Base-by-base conservation (phyloP, 2,329 filamentous ascomycete genomes). In the Aspergillus novofumigatus region DNA sequence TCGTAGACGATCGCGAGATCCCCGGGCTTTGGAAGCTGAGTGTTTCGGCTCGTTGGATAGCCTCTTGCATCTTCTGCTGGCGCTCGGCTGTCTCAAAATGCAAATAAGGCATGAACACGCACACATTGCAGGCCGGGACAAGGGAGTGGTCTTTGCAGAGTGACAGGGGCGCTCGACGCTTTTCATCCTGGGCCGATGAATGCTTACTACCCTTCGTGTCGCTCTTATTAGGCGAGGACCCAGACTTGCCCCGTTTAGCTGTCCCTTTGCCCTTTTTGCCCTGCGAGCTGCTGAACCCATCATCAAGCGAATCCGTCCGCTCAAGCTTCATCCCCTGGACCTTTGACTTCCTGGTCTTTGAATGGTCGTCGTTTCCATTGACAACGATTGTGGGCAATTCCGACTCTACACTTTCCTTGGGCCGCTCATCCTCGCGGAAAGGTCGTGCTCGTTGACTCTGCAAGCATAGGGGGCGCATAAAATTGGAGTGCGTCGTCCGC, bases 21-120 rank as follows among this genome's bases (percentile, higher is more conserved):
- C 60, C 63, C 11, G 62, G 61, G 3, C 65, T 60, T 20, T 61
- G 55, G 9, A 66, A 57, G 7, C 56, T 61, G 11, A 66, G 56
- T 50, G 54, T 56, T 67, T 75, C 63, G 52, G 71, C 71, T 21
- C 66, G 68, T 28, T 74, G 69, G 41, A 83, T 85, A 2, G 81
- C 79, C 20, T 79, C 72, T 54, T 82, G 81, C 84, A 88, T 86
- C 62, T 80, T 78, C 52, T 75, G 73, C 9, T 83, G 76, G 17
- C 78, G 73, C 50, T 79, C 74, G 49, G 85, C 78, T 0, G 83
- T 85, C 64, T 88, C 85, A 52, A 86, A 87, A 65, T 87, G 85
- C 3, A 88, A 71, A 63, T 86, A 88, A 0, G 85, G 85, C 83
- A 87, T 86, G 72, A 85, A 81, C 5, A 72, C 58, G 45, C 70